Base-by-base conservation (phyloP, 169 alveolate species). In the Plasmodium yoelii region DNA sequence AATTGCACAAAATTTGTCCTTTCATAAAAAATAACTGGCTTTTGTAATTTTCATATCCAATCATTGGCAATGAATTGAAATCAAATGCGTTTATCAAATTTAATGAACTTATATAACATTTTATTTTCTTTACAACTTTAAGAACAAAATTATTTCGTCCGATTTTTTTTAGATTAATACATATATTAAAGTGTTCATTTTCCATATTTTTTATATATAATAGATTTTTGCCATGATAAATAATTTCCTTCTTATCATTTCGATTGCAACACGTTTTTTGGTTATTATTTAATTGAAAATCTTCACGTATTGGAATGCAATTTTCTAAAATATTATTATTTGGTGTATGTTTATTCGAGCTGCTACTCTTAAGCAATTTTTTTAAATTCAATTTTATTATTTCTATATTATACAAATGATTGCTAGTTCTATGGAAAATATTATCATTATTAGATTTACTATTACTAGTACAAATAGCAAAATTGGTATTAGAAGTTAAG, bases 311-410 rank as follows among this genome's bases (percentile, higher is more conserved):
- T 6, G 71, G 39, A 46, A 47, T 65, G 63, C 68, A 56, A 59
- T 65, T 82, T 22, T 82, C 82, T n/a, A 67, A 26, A 44, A 67
- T 47, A 42, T 82, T 82, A 1, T 82, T 26, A 39, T 80, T n/a
- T 18, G 57, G 67, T 47, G 67, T 63, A 51, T 55, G 22, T 1
- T 63, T 49, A 7, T 15, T 28, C 39, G 60, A 77, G 6, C 26
- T 49, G 61, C 65, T 77, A 47, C 80, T 65, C 12, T 57, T 77
- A 44, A 77, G 63, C 53, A 77, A 63, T 19, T 77, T 77, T 42
- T 65, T 77, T 46, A 77, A 77, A 77, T 77, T 77, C 82, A 82
- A 56, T 44, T 82, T 82, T 67, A 77, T 67, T 22, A 82, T 82
- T 53, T 67, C 90, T 47, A 82, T 65, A 44, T 67, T 67, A 39